Evolutionary conservation across 1,284 basidiomycete genomes (phyloP), one percentile per base, ranked within the genome.

Genomic region (Porodaedalea pini): DNA sequence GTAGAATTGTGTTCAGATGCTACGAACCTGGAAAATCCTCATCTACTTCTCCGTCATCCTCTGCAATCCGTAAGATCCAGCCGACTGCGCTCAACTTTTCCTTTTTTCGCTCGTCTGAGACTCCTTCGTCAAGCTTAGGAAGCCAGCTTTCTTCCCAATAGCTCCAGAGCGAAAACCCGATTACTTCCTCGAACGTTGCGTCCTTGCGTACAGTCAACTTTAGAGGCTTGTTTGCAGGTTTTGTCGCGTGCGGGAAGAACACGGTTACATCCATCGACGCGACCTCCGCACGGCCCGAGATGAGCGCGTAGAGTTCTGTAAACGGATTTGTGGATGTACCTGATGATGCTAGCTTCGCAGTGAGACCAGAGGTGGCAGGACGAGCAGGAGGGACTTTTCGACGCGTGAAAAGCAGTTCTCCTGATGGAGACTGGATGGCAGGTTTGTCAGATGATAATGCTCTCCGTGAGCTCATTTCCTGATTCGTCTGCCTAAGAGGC

Each of bases 31-130:
- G 96, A 67, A 96, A 99, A 71, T 99, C 97, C 69, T 98, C 96
- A 69, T 99, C 97, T 0, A 98, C 94, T 70, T 98, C 94, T 15
- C 97, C 97, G 70, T 98, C 94, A 52, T 95, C 92, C 67, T 99
- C 96, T 6, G 95, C 92, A 57, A 99, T 94, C 58, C 94, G 78
- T 71, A 99, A 71, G n/a, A 93, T 87, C 95, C 96, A 99, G 0
- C 92, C 94, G 1, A 91, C 78, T 0, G 92, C 90, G 41, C 82
- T 87, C 54, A 92, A 73, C 64, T 73, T 75, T n/a, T 75, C 75
- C 69, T 82, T 75, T 63, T 82, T 85, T 31, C 81, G 78, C 57
- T 90, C 84, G 55, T 82, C 80, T 3, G 80, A 81, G 29, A 69
- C 68, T 2, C 83, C 84, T 50, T 87, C 85, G 63, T 88, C 85